Conservation (phyloP, 257 asterid genomes). For the Asclepias syriaca region DNA sequence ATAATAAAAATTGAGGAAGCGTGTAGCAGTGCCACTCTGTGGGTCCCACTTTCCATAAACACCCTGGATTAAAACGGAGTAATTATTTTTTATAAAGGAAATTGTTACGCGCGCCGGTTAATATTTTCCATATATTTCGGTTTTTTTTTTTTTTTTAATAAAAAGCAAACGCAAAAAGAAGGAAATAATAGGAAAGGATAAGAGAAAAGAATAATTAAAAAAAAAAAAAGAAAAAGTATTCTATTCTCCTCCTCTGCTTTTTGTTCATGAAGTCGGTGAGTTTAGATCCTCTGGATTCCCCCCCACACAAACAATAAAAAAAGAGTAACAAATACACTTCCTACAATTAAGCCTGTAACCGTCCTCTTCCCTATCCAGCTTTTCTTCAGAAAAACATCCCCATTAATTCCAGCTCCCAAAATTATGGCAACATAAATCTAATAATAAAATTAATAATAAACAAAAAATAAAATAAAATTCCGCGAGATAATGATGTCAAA, state of each 20-base stretch:
- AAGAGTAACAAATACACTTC: conserved; percentile 11
- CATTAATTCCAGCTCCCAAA: background rate
- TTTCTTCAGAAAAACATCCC: background rate
- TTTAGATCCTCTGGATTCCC: background rate
- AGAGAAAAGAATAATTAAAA: background rate
- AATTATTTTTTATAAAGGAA: no score
- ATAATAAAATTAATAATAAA: no score
- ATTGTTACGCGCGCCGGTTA: no score
- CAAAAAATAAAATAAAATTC: background rate
- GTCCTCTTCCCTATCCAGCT: conserved; percentile 1
- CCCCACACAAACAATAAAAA: background rate
- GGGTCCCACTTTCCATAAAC: background rate
- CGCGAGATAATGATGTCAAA: conserved; percentile 6
- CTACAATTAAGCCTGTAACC: conserved; percentile 18
- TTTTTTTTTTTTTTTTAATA: no score
- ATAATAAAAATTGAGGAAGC: background rate
- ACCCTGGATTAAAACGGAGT: no score
- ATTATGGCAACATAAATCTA: background rate
- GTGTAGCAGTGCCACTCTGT: background rate
- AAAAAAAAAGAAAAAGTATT: no score
- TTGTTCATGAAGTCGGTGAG: background rate
- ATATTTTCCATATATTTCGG: no score
- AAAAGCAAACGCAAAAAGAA: background rate
- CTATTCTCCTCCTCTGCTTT: background rate
- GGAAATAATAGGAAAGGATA: background rate